Base-by-base conservation (phyloP, 1,139 yeast species). In the Suhomyces bolitotheri region DNA sequence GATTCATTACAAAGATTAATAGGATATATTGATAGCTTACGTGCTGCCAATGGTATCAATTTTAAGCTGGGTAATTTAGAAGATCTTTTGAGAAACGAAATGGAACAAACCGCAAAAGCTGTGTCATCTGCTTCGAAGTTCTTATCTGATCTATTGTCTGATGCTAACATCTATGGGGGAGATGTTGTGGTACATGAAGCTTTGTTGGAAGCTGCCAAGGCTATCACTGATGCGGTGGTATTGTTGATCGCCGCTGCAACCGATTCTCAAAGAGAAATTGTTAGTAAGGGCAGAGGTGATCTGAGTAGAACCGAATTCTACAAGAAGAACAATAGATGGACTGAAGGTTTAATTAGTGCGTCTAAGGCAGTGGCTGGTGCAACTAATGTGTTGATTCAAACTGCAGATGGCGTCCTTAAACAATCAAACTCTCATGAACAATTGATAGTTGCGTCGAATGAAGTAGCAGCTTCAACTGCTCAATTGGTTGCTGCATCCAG, bases 401-500 rank as follows among this genome's bases (percentile, higher is more conserved):
- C 89, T 16, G 95, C 96, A 0, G 95, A 88, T 61, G 95, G 95
- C 14, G 89, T 87, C 12, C 67, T 88, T 31, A 71, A 76, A 35
- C 73, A 75, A 7, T 59, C 61, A 14, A 81, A 82, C 49, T 70
- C 88, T 0, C 89, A 82, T 41, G 96, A 89, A 55, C 88, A 88
- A 60, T 74, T 88, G 43, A 84, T 88, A 49, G 96, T 88, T 23
- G 94, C 96, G 0, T 85, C 95, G 1, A 87, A 86, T 53, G 95
- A 88, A 56, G 96, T 89, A 15, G 94, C 95, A 1, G 92, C 96
- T 0, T 83, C 96, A 0, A 88, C 96, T 0, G 95, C 95, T 1
- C 97, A 88, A 64, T 72, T 88, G 34, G 96, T 89, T 7, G 92
- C 96, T 5, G 95, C 96, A 0, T 83, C 96, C 1, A 75, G 96